Percentiles rank a stretch among this genome's conserved stretches.
Conservation (phyloP, 2,329 filamentous ascomycete species). For the Pseudomassariella vexata region DNA sequence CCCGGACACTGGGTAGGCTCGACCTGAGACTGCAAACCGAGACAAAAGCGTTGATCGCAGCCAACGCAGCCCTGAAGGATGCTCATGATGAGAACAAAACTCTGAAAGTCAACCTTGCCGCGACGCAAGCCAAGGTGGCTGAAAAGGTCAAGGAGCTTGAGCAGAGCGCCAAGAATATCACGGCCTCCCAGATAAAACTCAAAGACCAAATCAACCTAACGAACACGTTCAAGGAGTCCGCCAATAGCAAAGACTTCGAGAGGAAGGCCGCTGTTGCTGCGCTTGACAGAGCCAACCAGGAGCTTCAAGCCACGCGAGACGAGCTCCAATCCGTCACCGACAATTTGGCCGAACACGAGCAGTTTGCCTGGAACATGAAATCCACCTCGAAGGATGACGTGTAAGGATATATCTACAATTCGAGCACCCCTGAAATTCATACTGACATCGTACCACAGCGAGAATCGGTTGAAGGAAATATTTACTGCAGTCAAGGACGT, state of each 20-base stretch:
- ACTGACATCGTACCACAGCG: not conserved
- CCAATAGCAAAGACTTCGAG: slow-evolving; percentile 1
- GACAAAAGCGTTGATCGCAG: not conserved
- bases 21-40: not conserved
- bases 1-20: not conserved
- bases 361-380: slow-evolving; percentile 7
- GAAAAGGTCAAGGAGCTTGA: too few relatives aligned
- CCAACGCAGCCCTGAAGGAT: not conserved
- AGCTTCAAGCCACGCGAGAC: slow-evolving; percentile 2
- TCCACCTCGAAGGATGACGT: slow-evolving; percentile 3
- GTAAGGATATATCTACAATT: slow-evolving; percentile 3
- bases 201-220: not conserved
- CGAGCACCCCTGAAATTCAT: not conserved
- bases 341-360: slow-evolving; percentile 3
- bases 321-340: slow-evolving; percentile 2
- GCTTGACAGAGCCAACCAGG: not conserved
- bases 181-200: not conserved
- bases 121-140: too few relatives aligned
- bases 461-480: slow-evolving; percentile 6
- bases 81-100: not conserved
- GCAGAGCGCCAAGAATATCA: not conserved
- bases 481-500: slow-evolving; percentile 4
- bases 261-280: not conserved
- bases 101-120: too few relatives aligned
- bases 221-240: not conserved